Evolutionary conservation across 441 rosid species (phyloP).

Genomic region (Bocquillonia castaneifolia): DNA sequence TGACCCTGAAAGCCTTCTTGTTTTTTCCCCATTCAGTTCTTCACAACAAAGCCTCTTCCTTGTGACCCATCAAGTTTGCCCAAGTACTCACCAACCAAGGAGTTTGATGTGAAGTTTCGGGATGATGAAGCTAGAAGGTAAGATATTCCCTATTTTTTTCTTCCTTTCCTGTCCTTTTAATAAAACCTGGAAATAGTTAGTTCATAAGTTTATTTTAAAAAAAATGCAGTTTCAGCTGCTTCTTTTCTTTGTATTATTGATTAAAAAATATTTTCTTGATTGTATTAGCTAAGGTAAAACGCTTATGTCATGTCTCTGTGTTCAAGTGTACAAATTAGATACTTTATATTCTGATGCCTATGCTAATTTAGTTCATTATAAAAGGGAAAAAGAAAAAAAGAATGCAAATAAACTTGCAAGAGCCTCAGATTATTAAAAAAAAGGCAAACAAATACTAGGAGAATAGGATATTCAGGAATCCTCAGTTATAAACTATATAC

Average conservation of each 20-base stretch:
- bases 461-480: neutral
- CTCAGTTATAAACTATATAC: neutral
- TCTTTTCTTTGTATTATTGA: neutral
- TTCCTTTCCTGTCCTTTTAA: conserved; percentile 3
- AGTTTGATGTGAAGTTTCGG: conserved; percentile 63
- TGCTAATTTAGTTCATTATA: neutral
- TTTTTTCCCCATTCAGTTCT: conserved; percentile 49
- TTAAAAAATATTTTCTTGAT: neutral
- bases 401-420: neutral
- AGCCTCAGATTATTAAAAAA: neutral
- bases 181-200: neutral
- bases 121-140: conserved; percentile 70
- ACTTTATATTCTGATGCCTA: neutral
- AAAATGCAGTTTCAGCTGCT: conserved; percentile 2
- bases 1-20: neutral
- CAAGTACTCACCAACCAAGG: conserved; percentile 77
- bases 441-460: neutral
- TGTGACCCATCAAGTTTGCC: conserved; percentile 77
- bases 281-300: neutral
- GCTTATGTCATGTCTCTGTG: neutral
- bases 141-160: conserved; percentile 13
- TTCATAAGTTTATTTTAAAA: no score
- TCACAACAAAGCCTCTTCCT: conserved; percentile 67
- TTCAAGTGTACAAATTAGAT: neutral
- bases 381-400: neutral